Conservation (phyloP, 1,284 basidiomycete species). For the Trichosporon sp. region DNA sequence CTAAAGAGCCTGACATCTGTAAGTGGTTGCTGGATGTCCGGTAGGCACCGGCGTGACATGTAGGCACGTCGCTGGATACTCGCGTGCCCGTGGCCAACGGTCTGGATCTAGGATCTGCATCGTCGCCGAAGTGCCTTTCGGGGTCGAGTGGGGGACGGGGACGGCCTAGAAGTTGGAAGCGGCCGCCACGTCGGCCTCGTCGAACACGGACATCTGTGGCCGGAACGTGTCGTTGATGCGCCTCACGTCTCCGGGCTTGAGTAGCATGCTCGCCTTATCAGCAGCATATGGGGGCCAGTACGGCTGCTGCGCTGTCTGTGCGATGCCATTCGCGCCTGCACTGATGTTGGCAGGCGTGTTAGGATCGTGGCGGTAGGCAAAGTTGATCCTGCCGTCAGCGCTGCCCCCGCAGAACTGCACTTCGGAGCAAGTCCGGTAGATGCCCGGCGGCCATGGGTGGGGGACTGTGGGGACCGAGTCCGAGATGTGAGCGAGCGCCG, state of each 20-base stretch:
- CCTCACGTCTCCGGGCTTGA: background rate
- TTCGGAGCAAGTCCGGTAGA: no score
- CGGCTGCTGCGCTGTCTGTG: background rate
- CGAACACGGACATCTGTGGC: background rate
- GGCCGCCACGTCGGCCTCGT: background rate
- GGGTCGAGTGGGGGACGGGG: background rate
- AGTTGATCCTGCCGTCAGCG: conserved; percentile 5
- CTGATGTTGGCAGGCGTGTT: background rate
- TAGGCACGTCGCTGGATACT: background rate
- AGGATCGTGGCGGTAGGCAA: background rate
- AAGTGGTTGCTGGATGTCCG: background rate
- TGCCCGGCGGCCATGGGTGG: no score
- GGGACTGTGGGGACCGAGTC: no score
- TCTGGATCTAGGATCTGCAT: background rate
- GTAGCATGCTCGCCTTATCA: background rate
- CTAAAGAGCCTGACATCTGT: background rate
- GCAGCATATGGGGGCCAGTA: background rate
- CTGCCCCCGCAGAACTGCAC: no score
- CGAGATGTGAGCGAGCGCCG: no score
- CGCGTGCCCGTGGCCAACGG: background rate
- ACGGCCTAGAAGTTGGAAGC: background rate
- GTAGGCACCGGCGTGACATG: background rate
- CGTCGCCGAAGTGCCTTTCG: no score
- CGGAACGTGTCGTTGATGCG: background rate
- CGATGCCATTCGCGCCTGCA: background rate